Percentiles rank a stretch among this genome's conserved stretches.
These are phyloP conservation scores for Dipodascus albidus DNA, from an alignment of 805 yeast species.

Conservation along the genomic window DNA sequence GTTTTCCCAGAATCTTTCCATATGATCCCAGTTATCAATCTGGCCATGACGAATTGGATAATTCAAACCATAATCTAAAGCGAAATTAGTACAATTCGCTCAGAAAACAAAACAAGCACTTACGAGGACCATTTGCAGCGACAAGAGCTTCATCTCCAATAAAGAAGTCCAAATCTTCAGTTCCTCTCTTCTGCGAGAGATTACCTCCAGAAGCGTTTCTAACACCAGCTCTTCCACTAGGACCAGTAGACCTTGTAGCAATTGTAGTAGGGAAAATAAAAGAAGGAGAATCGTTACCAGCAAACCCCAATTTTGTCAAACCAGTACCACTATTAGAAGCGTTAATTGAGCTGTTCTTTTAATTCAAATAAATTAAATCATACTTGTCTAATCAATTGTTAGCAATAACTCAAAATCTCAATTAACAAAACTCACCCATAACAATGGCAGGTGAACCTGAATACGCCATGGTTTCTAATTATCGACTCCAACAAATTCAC, in stretches of 20 bases:
- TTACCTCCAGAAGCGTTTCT: constrained; percentile 26
- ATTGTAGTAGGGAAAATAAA: constrained; percentile 97
- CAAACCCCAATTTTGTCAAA: constrained; percentile 91
- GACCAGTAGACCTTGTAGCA: constrained; percentile 41
- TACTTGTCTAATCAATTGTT: constrained; percentile 22
- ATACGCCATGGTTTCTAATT: constrained; percentile 15
- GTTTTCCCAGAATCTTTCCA: constrained; percentile 98
- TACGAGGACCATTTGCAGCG: constrained; percentile 76
- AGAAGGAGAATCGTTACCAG: constrained; percentile 97
- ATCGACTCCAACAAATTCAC: neutral
- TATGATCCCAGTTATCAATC: constrained; percentile 98
- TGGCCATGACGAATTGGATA: constrained; percentile 98
- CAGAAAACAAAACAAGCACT: constrained; percentile 8
- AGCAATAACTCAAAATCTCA: neutral
- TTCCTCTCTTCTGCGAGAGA: constrained; percentile 65
- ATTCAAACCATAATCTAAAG: constrained; percentile 55
- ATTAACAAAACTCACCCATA: constrained; percentile 56
- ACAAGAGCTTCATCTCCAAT: constrained; percentile 92
- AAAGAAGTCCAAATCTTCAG: constrained; percentile 86
- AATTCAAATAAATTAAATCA: constrained; percentile 6
- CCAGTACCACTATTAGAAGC: constrained; percentile 83
- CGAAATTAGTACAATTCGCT: too few species aligned
- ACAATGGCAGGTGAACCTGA: constrained; percentile 68
- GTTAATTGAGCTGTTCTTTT: neutral
- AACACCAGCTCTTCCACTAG: constrained; percentile 23